Base-by-base conservation (phyloP, 108 stramenopile species). In the Nitzschia palea region DNA sequence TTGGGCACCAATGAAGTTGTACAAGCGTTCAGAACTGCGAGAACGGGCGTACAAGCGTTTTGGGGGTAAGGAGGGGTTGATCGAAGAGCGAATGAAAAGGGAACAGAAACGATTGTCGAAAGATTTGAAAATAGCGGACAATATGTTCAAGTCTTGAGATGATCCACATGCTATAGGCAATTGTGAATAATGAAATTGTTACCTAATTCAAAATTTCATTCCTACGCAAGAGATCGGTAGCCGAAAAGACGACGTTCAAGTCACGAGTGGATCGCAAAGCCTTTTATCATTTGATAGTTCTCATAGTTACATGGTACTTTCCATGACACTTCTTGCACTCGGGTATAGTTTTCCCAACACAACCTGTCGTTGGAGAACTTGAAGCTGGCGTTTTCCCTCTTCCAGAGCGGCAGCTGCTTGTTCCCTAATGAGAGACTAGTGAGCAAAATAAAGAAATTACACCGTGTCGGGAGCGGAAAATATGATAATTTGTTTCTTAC, bases 251-350 rank as follows among this genome's bases (percentile, higher is more conserved):
- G n/a, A n/a, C n/a, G n/a, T n/a, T n/a, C n/a, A n/a, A n/a, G n/a
- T n/a, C n/a, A n/a, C n/a, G n/a, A n/a, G n/a, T n/a, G n/a, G n/a
- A n/a, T n/a, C n/a, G n/a, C n/a, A n/a, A n/a, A n/a, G n/a, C n/a
- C n/a, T n/a, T n/a, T n/a, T n/a, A n/a, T n/a, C n/a, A n/a, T n/a
- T n/a, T n/a, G n/a, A n/a, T n/a, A n/a, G n/a, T n/a, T n/a, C n/a
- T n/a, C n/a, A n/a, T n/a, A n/a, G n/a, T n/a, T n/a, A n/a, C n/a
- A n/a, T n/a, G n/a, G n/a, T n/a, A n/a, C 17, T 18, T 40, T 93
- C 91, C 91, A 90, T 93, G 4, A 93, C 91, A 87, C 86, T 89
- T 10, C 52, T 32, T 30, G 77, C 82, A 73, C 84, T 86, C 23
- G 88, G 91, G 76, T 89, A 93, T 15, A 90, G 65, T 44, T 79